These are phyloP conservation scores for Lentinula detonsa DNA, from an alignment of 768 basidiomycete genomes.

Conservation along the genomic window DNA sequence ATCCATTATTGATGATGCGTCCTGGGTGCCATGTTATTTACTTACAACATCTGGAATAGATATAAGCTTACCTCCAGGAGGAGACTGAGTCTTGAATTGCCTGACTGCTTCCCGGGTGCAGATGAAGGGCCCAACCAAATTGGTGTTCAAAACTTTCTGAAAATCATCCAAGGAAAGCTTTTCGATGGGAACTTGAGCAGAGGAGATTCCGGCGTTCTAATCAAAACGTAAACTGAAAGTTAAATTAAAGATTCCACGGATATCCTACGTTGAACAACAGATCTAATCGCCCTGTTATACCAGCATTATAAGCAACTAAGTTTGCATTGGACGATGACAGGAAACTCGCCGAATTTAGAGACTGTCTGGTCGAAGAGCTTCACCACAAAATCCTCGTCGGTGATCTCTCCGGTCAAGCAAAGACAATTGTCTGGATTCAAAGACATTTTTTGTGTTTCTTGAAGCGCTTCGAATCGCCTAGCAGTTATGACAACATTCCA, in stretches of 20 bases:
- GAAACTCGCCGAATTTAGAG: slow-evolving; percentile 45
- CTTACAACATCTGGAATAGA: background rate
- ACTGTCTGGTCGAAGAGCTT: slow-evolving; percentile 49
- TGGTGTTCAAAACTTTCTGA: slow-evolving; percentile 60
- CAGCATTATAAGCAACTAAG: background rate
- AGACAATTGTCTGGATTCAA: slow-evolving; percentile 27
- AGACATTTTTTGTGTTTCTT: slow-evolving; percentile 48
- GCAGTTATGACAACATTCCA: slow-evolving; percentile 69
- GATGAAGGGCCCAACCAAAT: slow-evolving; percentile 67
- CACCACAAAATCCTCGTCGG: slow-evolving; percentile 56
- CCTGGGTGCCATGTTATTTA: slow-evolving; percentile 25
- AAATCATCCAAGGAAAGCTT: slow-evolving; percentile 57
- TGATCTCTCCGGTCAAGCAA: slow-evolving; percentile 58
- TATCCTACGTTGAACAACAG: slow-evolving; percentile 45
- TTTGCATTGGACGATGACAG: background rate
- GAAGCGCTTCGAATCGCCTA: slow-evolving; percentile 49
- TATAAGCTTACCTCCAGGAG: slow-evolving; percentile 55
- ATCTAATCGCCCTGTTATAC: slow-evolving; percentile 52
- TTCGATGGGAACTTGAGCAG: slow-evolving; percentile 47
- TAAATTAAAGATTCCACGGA: background rate
- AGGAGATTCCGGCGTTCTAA: slow-evolving; percentile 71
- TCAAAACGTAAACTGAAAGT: background rate
- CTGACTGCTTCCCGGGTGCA: slow-evolving; percentile 72
- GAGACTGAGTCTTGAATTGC: slow-evolving; percentile 67
- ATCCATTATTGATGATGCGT: slow-evolving; percentile 84